Evolutionary conservation across 371 early-diverging fungal genomes (phyloP).

Genomic region (Mucor indicus): DNA sequence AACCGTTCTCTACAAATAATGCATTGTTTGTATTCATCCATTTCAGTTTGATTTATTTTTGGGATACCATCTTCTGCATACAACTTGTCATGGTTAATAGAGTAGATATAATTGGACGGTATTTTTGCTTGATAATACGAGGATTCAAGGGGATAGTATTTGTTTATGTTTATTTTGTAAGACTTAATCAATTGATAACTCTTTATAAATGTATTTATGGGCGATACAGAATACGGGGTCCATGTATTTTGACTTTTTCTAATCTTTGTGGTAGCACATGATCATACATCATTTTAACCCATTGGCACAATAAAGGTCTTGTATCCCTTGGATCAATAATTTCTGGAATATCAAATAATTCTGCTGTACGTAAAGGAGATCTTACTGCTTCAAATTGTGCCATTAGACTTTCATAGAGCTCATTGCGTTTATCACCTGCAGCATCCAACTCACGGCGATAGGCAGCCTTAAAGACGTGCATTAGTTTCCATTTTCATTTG

Average conservation of each 20-base stretch:
- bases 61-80: no score
- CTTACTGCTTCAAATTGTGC: conserved; percentile 42
- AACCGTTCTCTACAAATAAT: no score
- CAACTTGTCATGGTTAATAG: no score
- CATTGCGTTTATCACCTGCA: conserved; percentile 43
- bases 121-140: no score
- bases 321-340: conserved; percentile 52
- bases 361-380: conserved; percentile 44
- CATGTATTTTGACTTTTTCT: conserved; percentile 29
- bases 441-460: conserved; percentile 39
- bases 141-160: no score
- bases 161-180: no score
- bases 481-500: neutral
- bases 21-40: no score
- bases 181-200: no score
- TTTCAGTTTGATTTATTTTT: no score
- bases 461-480: conserved; percentile 27
- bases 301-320: conserved; percentile 36
- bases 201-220: conserved; percentile 23
- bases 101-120: no score
- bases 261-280: conserved; percentile 37
- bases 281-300: conserved; percentile 43
- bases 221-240: conserved; percentile 35
- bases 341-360: conserved; percentile 44
- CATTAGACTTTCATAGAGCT: conserved; percentile 35